A percentile compares a stretch with the other conserved stretches of the same genome.
phyloP scores from a whole-genome alignment of 768 basidiomycete genomes.

The Rhizopogon salebrosus region DNA sequence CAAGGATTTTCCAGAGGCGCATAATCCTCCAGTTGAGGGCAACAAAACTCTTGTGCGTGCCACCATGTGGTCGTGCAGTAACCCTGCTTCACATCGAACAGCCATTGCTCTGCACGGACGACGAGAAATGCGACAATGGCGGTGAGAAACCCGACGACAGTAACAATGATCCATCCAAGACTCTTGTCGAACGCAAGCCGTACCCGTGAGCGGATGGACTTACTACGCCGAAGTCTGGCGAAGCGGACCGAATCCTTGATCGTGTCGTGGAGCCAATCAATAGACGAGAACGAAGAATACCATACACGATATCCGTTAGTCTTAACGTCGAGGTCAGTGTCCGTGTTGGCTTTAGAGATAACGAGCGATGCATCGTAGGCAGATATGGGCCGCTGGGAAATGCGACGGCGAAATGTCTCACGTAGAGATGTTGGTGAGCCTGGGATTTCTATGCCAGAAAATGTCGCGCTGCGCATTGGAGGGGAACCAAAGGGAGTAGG shows the following conservation, averaged over 20 bases:
- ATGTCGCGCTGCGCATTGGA: constrained; percentile 24
- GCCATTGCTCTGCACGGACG: constrained; percentile 77
- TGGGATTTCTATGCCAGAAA: constrained; percentile 35
- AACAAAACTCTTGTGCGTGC: constrained; percentile 81
- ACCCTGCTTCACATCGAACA: constrained; percentile 92
- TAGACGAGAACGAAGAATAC: constrained; percentile 86
- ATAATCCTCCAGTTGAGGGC: constrained; percentile 34
- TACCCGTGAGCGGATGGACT: constrained; percentile 62
- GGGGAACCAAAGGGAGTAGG: constrained; percentile 33
- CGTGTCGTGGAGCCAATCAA: constrained; percentile 96
- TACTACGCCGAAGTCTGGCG: constrained; percentile 62
- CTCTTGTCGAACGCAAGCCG: constrained; percentile 67
- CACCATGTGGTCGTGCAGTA: constrained; percentile 70
- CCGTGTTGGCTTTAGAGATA: constrained; percentile 29
- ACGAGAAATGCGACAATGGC: constrained; percentile 86
- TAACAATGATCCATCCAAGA: constrained; percentile 86
- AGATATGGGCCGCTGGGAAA: constrained; percentile 54
- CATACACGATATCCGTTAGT: constrained; percentile 82
- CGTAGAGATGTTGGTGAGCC: constrained; percentile 28
- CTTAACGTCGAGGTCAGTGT: constrained; percentile 51
- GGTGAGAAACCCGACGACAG: constrained; percentile 80
- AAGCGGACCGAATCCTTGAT: constrained; percentile 90
- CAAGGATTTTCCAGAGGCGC: constrained; percentile 36
- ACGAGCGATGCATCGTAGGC: constrained; percentile 56
- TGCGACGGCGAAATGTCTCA: constrained; percentile 32